Conservation (phyloP, 805 yeast genomes). For the Candida alai region DNA sequence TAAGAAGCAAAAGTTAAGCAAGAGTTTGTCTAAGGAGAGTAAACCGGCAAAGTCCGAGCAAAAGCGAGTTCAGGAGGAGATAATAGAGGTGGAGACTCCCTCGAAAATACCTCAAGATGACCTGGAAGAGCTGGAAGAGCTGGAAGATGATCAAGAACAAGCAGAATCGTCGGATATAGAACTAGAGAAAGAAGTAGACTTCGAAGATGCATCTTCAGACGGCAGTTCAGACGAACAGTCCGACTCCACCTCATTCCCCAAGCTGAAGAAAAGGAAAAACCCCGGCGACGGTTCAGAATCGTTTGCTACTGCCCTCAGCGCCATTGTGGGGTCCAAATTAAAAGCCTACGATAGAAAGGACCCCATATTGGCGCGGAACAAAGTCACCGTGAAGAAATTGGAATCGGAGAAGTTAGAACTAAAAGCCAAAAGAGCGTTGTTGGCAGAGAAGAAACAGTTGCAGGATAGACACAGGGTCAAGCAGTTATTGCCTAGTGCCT, state of each 20-base stretch:
- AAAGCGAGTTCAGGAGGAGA: background rate
- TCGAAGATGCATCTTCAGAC: constrained; percentile 13
- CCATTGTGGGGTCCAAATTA: constrained; percentile 77
- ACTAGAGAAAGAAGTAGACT: constrained; percentile 24
- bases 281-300: constrained; percentile 67
- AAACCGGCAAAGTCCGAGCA: too few relatives aligned
- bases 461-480: constrained; percentile 65
- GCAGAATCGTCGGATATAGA: constrained; percentile 12
- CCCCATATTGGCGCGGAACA: constrained; percentile 87
- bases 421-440: constrained; percentile 69
- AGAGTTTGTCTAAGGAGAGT: constrained; percentile 9
- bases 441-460: constrained; percentile 65
- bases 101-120: constrained; percentile 16
- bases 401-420: constrained; percentile 80
- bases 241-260: constrained; percentile 28
- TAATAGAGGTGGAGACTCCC: constrained; percentile 8
- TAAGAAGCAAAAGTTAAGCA: constrained; percentile 20
- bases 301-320: constrained; percentile 79
- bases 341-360: constrained; percentile 87
- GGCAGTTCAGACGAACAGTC: constrained; percentile 5
- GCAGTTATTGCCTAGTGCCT: constrained; percentile 60
- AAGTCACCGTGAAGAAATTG: constrained; percentile 60
- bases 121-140: constrained; percentile 16
- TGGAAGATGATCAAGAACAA: constrained; percentile 10
- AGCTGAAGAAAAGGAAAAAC: constrained; percentile 49